Evolutionary conservation across 345 rosid genomes (phyloP), one percentile per base, ranked within the genome.

Genomic region (Turritis glabra): DNA sequence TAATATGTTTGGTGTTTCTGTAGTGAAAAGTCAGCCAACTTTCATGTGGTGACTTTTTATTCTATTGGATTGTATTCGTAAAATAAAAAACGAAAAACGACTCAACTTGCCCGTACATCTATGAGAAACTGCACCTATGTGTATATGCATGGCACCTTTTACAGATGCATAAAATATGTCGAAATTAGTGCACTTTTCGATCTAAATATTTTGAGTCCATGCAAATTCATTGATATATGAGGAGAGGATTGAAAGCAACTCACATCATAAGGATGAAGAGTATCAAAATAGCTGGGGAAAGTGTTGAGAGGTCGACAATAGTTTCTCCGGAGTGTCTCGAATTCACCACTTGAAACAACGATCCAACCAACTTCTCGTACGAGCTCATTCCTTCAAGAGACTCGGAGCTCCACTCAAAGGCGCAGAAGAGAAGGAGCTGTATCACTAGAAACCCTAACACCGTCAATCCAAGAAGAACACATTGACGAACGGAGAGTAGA

Each of bases 221-320:
- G 41, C 43, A 32, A 18, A 56, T 54, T 23, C 12, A 51, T 48
- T 1, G 9, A 37, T n/a, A 29, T 17, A 54, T 3, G 33, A 64
- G 37, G 19, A 47, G 8, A 35, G 32, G 41, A 21, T 14, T 48
- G 8, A 67, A 18, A 59, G 35, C 2, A 29, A 85, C 97, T 89
- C 27, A 89, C 93, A 91, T 91, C 91, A 88, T 86, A 30, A 84
- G 33, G 43, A 83, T 74, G 72, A 91, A 86, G 21, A 89, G 57
- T 60, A 89, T 84, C 81, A 86, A 60, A 12, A 85, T 43, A 0
- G 91, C 87, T 0, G 89, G 80, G 4, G 95, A 81, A n/a, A 91
- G 64, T 38, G 64, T 57, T 37, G 91, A 83, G 52, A 91, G 70
- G 37, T 91, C 93, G 1, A 88, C 77, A 15, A 84, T 46, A 3